These are phyloP conservation scores for Trypanosomatidae sp. DNA, from an alignment of 208 protist species.

Conservation along the genomic window DNA sequence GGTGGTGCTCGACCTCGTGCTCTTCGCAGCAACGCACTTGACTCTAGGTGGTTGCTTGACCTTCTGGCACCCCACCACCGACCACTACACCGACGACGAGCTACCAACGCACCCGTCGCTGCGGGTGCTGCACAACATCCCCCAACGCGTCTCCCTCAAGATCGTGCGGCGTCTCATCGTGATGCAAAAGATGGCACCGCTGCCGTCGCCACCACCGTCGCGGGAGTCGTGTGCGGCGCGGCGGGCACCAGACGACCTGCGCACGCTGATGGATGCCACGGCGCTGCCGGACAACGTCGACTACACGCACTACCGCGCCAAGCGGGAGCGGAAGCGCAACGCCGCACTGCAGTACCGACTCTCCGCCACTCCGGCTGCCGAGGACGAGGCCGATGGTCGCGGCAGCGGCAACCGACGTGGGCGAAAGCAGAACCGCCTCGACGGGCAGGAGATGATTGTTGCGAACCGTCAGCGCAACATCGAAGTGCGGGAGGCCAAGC, in stretches of 20 bases:
- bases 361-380: not conserved
- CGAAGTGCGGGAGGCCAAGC: constrained; percentile 43
- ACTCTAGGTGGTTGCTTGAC: constrained; percentile 86
- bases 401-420: constrained; percentile 5
- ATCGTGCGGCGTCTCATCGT: constrained; percentile 72
- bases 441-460: constrained; percentile 49
- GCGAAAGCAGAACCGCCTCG: constrained; percentile 11
- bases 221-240: constrained; percentile 49
- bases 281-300: constrained; percentile 63
- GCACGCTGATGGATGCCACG: constrained; percentile 64
- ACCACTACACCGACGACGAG: constrained; percentile 83
- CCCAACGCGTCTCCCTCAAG: constrained; percentile 89
- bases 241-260: constrained; percentile 47
- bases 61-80: constrained; percentile 95
- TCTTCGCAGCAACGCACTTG: constrained; percentile 90
- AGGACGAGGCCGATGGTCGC: not conserved
- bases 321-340: constrained; percentile 46
- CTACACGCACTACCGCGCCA: constrained; percentile 75
- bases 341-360: constrained; percentile 29
- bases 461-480: constrained; percentile 66
- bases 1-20: constrained; percentile 88
- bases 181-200: constrained; percentile 45
- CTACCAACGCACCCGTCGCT: constrained; percentile 95
- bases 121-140: constrained; percentile 60
- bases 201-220: constrained; percentile 37